Conservation (phyloP, 768 basidiomycete genomes). For the Ephemerocybe angulata region DNA sequence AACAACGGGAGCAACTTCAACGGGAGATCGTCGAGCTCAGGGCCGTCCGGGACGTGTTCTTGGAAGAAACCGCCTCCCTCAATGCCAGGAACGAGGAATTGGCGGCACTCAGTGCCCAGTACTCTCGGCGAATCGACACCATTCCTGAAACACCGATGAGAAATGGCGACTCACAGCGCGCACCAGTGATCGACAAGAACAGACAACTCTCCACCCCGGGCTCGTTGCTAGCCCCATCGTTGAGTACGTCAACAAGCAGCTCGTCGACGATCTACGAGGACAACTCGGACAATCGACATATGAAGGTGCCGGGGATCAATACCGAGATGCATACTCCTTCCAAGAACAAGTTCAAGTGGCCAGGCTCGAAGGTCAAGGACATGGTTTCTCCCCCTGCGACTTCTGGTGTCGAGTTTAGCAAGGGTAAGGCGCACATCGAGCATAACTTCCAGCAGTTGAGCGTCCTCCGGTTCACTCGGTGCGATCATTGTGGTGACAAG, state of each 20-base stretch:
- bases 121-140: constrained; percentile 72
- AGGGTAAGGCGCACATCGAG: constrained; percentile 43
- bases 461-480: constrained; percentile 83
- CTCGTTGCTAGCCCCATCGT: constrained; percentile 30
- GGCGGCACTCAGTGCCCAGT: constrained; percentile 80
- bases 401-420: constrained; percentile 26
- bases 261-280: constrained; percentile 52
- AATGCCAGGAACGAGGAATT: constrained; percentile 92
- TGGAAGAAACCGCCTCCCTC: constrained; percentile 89
- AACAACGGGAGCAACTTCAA: constrained; percentile 72
- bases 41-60: constrained; percentile 77
- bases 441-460: constrained; percentile 91
- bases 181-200: constrained; percentile 19
- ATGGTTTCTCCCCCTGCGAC: constrained; percentile 23
- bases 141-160: constrained; percentile 35
- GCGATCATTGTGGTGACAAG: constrained; percentile 96
- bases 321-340: constrained; percentile 45
- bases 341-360: constrained; percentile 69
- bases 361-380: constrained; percentile 53
- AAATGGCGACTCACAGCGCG: constrained; percentile 22
- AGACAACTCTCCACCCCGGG: background rate
- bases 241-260: constrained; percentile 42
- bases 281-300: constrained; percentile 31
- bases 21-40: constrained; percentile 86
- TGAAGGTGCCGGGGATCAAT: constrained; percentile 44